Conservation (phyloP, 345 rosid genomes). For the Bruguiera gymnorhiza region DNA sequence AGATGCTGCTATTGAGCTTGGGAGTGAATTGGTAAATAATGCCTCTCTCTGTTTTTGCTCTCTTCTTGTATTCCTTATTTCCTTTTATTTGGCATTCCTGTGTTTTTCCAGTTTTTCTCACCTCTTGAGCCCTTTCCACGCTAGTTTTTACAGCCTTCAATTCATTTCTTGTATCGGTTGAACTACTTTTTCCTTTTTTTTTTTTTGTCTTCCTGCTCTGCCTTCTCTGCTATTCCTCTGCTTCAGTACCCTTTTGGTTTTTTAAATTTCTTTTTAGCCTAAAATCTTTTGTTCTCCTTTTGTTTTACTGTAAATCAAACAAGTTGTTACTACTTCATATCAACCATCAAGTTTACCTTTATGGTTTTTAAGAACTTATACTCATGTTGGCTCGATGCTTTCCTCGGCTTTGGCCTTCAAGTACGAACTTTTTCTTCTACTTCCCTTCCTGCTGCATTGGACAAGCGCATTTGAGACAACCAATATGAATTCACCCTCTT, state of each 20-base stretch:
- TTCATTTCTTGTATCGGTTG: neutral
- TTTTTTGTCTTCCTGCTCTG: neutral
- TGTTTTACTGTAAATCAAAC: neutral
- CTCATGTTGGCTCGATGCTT: no score
- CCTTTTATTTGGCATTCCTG: neutral
- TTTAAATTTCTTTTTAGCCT: neutral
- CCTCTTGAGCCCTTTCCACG: neutral
- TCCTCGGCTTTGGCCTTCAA: no score
- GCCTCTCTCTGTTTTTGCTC: neutral
- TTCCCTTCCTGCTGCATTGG: no score
- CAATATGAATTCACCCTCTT: no score
- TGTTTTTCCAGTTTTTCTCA: neutral
- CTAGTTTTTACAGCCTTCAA: neutral
- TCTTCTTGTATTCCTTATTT: neutral
- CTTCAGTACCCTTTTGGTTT: neutral
- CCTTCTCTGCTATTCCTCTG: slow-evolving; percentile 11
- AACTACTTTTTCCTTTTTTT: neutral
- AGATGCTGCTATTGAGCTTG: slow-evolving; percentile 36
- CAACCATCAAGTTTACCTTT: no score
- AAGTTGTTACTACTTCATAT: no score
- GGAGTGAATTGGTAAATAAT: slow-evolving; percentile 24
- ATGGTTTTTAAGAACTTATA: no score
- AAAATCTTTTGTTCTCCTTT: neutral
- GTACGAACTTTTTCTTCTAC: no score
- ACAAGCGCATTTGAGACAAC: no score